Percentiles rank a stretch among this genome's conserved stretches.
Conservation (phyloP, 1,284 basidiomycete species). For the Grifola frondosa region DNA sequence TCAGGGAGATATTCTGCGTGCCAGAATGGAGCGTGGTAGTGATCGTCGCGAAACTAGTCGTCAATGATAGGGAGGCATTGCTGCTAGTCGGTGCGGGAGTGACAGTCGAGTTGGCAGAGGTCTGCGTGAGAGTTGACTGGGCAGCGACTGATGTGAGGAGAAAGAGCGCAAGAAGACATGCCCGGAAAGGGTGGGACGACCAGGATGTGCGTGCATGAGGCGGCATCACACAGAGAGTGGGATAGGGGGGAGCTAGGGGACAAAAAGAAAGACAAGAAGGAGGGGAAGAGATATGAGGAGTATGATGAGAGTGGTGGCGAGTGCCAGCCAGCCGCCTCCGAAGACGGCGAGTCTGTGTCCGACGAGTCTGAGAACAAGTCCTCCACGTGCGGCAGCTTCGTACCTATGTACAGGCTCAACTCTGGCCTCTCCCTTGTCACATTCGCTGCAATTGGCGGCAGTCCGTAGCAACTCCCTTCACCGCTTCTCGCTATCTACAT, state of each 20-base stretch:
- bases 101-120: constrained; percentile 13
- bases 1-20: constrained; percentile 44
- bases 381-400: background rate
- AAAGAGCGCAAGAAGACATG: constrained; percentile 16
- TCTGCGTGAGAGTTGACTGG: constrained; percentile 14
- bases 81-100: constrained; percentile 14
- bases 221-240: too few relatives aligned
- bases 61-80: constrained; percentile 24
- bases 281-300: constrained; percentile 14
- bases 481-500: too few relatives aligned
- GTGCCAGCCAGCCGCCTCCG: constrained; percentile 2
- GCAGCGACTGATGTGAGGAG: constrained; percentile 17
- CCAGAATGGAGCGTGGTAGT: constrained; percentile 50
- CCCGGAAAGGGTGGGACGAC: constrained; percentile 19
- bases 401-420: background rate
- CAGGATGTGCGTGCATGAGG: constrained; percentile 17
- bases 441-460: background rate
- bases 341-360: background rate
- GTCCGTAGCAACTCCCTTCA: too few relatives aligned
- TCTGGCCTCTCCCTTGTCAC: too few relatives aligned
- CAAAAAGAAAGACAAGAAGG: constrained; percentile 6
- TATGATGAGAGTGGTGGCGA: too few relatives aligned
- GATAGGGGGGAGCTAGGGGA: constrained; percentile 14
- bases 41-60: constrained; percentile 25
- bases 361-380: constrained; percentile 3